Evolutionary conservation across 2,329 filamentous ascomycete species (phyloP).

Genomic region (Fusarium pseudoanthophilum): DNA sequence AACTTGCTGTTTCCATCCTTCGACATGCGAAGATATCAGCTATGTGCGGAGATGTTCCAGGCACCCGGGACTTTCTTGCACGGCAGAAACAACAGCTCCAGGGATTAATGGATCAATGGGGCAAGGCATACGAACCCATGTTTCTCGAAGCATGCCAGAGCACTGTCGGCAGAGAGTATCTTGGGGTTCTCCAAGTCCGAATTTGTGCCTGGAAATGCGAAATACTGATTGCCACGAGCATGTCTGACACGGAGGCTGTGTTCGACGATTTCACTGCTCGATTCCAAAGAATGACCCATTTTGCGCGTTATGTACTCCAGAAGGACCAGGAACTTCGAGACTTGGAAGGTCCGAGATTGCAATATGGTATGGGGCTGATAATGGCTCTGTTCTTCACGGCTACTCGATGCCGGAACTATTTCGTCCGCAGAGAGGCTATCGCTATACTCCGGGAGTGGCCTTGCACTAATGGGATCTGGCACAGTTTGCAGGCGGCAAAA

Average conservation of each 20-base stretch:
- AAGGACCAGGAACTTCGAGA: not conserved
- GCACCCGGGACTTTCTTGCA: not conserved
- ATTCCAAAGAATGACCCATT: not conserved
- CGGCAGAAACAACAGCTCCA: not conserved
- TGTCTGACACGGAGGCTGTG: not conserved
- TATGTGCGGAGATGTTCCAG: accelerated
- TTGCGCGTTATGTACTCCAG: not conserved
- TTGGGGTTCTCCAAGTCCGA: not conserved
- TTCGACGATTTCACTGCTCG: not conserved
- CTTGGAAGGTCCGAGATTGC: not conserved
- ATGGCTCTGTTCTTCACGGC: not conserved
- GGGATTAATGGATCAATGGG: not conserved
- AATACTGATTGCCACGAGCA: not conserved
- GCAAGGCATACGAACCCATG: not conserved
- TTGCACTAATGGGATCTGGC: not conserved
- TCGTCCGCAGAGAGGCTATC: not conserved
- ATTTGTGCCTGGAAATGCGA: not conserved
- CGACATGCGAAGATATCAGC: not conserved
- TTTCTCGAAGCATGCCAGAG: not conserved
- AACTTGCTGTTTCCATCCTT: not conserved
- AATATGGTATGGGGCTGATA: not conserved
- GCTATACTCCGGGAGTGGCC: not conserved
- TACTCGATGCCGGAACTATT: not conserved
- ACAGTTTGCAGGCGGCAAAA: not conserved
- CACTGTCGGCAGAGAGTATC: not conserved